Evolutionary conservation across 2,329 filamentous ascomycete species (phyloP), one percentile per base, ranked within the genome.

Genomic region (Sclerotiophoma versabilis): DNA sequence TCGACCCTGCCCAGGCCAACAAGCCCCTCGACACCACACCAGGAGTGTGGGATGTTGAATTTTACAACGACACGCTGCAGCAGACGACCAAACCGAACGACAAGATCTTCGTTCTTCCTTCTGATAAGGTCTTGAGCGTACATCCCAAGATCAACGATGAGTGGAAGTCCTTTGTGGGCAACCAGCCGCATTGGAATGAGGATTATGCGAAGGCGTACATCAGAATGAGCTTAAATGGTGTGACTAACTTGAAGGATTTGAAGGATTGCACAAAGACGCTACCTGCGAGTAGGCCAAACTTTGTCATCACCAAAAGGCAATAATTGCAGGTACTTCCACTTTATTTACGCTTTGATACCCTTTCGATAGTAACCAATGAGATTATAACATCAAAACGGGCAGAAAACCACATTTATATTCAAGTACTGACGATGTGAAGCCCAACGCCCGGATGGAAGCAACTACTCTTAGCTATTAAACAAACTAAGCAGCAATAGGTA

Each of bases 31-130:
- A 84, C 60, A 73, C 75, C 5, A 83, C 82, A 0, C 79, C 79
- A 0, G 77, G 75, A 12, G 68, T 79, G 0, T 84, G 81, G 80
- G 82, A 85, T 56, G 77, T 77, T 0, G 65, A 71, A 7, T 85
- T 79, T 64, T 85, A 83, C 65, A 64, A 67, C 48, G 65, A 77
- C 34, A 76, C 72, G 3, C 55, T 74, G 5, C 60, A 67, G 22
- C 47, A 50, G 15, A 23, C 12, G n/a, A 64, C 62, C 10, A 47
- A 42, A 4, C 33, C 47, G 5, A 54, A 54, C 8, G 45, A 58
- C n/a, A 62, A 65, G 10, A 65, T 71, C 27, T 72, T 74, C 15
- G 64, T 70, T 0, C 57, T 72, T 2, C 69, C 69, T 5, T 63
- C 57, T 17, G 68, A 72, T 43, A 64, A 68, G 49, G 62, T 54